Conservation (phyloP, 2,329 filamentous ascomycete genomes). For the Talaromyces sp. region DNA sequence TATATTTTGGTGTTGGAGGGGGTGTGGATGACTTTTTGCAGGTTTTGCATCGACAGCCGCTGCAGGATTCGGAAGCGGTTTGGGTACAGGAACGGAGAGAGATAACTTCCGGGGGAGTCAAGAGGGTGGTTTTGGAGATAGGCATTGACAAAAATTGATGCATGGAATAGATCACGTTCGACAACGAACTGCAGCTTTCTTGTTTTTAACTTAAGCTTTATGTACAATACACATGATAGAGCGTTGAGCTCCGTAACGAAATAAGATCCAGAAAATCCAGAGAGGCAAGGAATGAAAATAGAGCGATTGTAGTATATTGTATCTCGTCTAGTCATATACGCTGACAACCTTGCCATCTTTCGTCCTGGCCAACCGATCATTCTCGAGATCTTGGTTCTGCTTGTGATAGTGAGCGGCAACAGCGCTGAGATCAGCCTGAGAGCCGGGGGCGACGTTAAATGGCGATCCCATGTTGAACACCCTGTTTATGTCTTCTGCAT, state of each 20-base stretch:
- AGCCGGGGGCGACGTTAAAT: constrained; percentile 60
- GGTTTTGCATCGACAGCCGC: constrained; percentile 24
- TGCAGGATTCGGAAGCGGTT: constrained; percentile 19
- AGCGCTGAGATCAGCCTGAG: constrained; percentile 53
- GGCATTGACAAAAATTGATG: background rate
- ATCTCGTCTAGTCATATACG: constrained; percentile 37
- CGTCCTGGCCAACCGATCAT: constrained; percentile 47
- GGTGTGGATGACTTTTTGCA: constrained; percentile 56
- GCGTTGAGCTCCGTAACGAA: background rate
- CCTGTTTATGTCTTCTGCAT: constrained; percentile 35
- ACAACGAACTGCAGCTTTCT: background rate
- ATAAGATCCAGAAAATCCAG: background rate
- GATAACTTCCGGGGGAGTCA: constrained; percentile 41
- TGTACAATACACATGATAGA: constrained; percentile 13
- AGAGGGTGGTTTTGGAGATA: constrained; percentile 40
- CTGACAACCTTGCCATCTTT: constrained; percentile 42
- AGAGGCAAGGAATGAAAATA: background rate
- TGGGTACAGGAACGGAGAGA: constrained; percentile 31
- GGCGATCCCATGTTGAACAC: constrained; percentile 59
- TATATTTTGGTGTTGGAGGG: constrained; percentile 64
- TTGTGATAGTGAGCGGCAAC: constrained; percentile 60
- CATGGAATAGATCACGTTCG: background rate
- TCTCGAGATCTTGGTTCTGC: constrained; percentile 52
- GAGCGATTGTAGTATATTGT: background rate
- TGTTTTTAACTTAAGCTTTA: constrained; percentile 7